Percentiles rank a stretch among this genome's conserved stretches.
phyloP scores from a whole-genome alignment of 192 early-diverging fungal genomes.

The Chytriomyces sp. region DNA sequence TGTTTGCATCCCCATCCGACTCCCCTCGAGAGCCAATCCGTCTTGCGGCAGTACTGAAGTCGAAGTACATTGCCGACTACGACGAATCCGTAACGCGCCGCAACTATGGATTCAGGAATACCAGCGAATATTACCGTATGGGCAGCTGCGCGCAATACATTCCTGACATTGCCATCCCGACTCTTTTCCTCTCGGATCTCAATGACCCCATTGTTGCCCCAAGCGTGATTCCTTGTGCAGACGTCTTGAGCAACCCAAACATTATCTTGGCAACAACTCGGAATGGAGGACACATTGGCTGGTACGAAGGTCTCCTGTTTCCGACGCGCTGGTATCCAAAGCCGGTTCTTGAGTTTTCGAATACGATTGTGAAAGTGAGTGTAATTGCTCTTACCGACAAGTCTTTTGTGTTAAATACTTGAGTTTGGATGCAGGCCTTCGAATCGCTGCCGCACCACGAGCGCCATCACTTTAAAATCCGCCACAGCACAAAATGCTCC shows the following conservation, averaged over 20 bases:
- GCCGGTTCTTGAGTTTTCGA: constrained; percentile 54
- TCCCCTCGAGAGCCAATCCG: constrained; percentile 56
- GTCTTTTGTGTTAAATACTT: no score
- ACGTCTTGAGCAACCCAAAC: constrained; percentile 77
- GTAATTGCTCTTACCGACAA: neutral
- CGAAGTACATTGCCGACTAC: constrained; percentile 75
- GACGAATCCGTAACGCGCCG: constrained; percentile 77
- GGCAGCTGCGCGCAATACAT: constrained; percentile 47
- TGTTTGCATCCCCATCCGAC: constrained; percentile 33
- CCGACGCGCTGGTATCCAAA: constrained; percentile 46
- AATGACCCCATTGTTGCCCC: constrained; percentile 86
- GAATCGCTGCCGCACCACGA: no score
- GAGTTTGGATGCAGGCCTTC: no score
- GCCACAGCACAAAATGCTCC: no score
- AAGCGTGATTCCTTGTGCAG: constrained; percentile 72
- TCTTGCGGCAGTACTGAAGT: constrained; percentile 55
- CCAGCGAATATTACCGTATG: constrained; percentile 71
- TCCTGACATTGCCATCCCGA: constrained; percentile 71
- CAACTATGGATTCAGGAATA: constrained; percentile 78
- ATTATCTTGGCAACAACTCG: constrained; percentile 78
- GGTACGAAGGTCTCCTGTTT: constrained; percentile 60
- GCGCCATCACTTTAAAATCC: no score
- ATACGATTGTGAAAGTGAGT: constrained; percentile 46
- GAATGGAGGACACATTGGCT: constrained; percentile 91
- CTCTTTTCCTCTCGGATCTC: constrained; percentile 82